phyloP scores from a whole-genome alignment of 352 stramenopile species.

The Thalassiosira livingstoniorum region DNA sequence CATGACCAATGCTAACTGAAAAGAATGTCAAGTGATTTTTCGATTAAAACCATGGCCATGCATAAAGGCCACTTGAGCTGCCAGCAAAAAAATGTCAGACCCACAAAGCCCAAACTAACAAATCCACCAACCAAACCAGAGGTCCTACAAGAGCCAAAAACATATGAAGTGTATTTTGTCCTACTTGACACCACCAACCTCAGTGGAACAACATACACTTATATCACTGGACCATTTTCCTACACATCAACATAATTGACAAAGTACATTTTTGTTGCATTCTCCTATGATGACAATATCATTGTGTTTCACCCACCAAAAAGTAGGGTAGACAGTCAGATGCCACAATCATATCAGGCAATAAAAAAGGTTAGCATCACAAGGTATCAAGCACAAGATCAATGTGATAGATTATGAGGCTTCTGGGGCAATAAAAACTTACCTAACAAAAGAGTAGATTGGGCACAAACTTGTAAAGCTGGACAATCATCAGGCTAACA shows the following conservation, averaged over 20 bases:
- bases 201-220: too few relatives aligned
- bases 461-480: constrained; percentile 41
- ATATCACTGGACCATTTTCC: constrained; percentile 4
- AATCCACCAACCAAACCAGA: neutral
- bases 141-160: neutral
- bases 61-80: neutral
- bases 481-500: constrained; percentile 47
- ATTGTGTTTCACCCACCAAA: constrained; percentile 2
- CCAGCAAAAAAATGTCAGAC: neutral
- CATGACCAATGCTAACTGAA: neutral
- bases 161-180: neutral
- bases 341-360: neutral
- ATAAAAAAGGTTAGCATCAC: neutral
- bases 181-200: too few relatives aligned
- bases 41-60: neutral
- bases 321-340: neutral
- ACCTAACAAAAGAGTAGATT: constrained; percentile 21
- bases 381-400: constrained; percentile 19
- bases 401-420: constrained; percentile 8
- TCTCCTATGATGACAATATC: neutral
- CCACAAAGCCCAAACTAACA: neutral
- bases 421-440: neutral
- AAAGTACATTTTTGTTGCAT: constrained; percentile 1
- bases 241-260: neutral
- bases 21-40: neutral